Evolutionary conservation across 805 yeast species (phyloP), one percentile per base, ranked within the genome.

Genomic region (Candida orba): DNA sequence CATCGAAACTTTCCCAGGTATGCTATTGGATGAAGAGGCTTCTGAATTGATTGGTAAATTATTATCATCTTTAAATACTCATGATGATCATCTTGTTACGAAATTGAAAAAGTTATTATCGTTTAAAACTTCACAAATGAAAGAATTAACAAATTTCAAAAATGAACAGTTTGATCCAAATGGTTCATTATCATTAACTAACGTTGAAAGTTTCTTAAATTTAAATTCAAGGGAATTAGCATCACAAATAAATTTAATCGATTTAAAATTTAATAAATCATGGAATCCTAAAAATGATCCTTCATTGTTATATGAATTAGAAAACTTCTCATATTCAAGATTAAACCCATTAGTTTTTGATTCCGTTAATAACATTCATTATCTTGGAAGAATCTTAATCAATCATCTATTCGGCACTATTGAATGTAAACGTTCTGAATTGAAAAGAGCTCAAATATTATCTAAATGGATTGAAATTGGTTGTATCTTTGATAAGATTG

Each of bases 401-500:
- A 73, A 75, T 45, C 97, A 90, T 54, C 52, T 90, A 17, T 81
- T 89, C 52, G 66, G 72, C 27, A 81, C 78, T 48, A 52, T 51
- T 15, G 59, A 53, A 22, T 57, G 66, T 3, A 54, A 55, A 8
- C 48, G 53, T 17, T 49, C 65, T 12, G 75, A 68, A 48, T 37
- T 46, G 45, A 59, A 62, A 27, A 72, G 93, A 46, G 95, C 95
- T 1, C 64, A 74, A 35, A 56, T 89, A 4, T 60, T 91, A 32
- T 78, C 79, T 38, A 82, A 79, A 57, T 91, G 98, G 98, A 84
- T 90, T 36, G 79, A 79, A 47, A 68, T 91, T 36, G 98, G 96
- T 4, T 78, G 83, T 49, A 66, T 70, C 24, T 75, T 91, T 48
- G 93, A 87, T 55, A 76, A 76, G 47, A 67, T 76, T 27, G 98